A percentile compares a stretch with the other conserved stretches of the same genome.
Conservation (phyloP, 352 stramenopile species). For the Pelagophyceae sp. region DNA sequence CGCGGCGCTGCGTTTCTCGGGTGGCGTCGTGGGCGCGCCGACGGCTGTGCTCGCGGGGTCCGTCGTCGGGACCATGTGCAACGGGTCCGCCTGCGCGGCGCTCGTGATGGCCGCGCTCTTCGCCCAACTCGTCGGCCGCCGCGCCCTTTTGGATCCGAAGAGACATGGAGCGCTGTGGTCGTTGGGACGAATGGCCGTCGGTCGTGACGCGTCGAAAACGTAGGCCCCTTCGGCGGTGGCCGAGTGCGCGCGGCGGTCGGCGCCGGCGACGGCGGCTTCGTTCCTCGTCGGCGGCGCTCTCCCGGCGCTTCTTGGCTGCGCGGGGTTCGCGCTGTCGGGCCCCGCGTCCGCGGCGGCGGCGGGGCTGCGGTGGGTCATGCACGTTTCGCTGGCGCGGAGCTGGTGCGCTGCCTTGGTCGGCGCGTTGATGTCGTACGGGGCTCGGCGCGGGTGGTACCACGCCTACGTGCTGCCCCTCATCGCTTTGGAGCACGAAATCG, state of each 20-base stretch:
- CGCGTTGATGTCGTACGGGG: not conserved
- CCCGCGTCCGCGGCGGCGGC: not conserved
- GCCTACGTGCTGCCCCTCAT: not conserved
- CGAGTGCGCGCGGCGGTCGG: not conserved
- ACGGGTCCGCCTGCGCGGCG: not conserved
- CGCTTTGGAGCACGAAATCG: not conserved
- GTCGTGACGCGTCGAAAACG: no score
- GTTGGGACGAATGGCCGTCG: no score
- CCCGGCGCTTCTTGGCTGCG: not conserved
- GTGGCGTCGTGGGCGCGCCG: not conserved
- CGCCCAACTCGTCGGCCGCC: not conserved
- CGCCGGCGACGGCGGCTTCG: not conserved
- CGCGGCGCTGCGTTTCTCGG: not conserved
- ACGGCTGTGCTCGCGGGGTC: not conserved
- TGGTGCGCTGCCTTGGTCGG: not conserved
- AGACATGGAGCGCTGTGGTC: no score
- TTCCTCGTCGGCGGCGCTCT: slow-evolving; percentile 5
- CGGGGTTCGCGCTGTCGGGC: not conserved
- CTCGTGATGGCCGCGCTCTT: not conserved
- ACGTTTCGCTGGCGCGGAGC: not conserved
- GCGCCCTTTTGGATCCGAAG: no score
- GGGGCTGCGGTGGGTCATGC: not conserved
- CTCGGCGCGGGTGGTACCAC: slow-evolving; percentile 4
- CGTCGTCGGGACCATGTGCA: not conserved
- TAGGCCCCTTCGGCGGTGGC: not conserved